phyloP scores from a whole-genome alignment of 2,329 filamentous ascomycete species.

The Calonectria multiphialidica region DNA sequence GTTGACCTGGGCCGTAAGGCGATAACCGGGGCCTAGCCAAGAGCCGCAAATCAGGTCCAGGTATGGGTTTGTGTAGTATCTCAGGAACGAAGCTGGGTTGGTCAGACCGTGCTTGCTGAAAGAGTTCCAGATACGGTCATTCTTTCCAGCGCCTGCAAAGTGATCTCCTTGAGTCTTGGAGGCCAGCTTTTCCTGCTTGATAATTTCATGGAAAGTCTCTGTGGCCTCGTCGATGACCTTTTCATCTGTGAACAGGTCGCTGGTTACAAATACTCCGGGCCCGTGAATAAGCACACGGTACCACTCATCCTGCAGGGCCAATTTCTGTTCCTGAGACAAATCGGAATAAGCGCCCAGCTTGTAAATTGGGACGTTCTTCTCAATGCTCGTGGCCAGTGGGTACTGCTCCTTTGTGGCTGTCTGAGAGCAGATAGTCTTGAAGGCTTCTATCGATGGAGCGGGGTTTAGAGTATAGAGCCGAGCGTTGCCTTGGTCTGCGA shows the following conservation, averaged over 20 bases:
- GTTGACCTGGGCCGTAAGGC: conserved; percentile 73
- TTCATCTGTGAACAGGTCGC: conserved; percentile 61
- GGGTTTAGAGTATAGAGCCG: conserved; percentile 42
- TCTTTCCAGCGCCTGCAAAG: conserved; percentile 67
- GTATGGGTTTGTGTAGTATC: conserved; percentile 72
- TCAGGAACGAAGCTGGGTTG: conserved; percentile 64
- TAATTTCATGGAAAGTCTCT: conserved; percentile 60
- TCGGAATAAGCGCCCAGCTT: conserved; percentile 53
- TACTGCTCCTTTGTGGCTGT: conserved; percentile 54
- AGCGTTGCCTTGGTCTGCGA: conserved; percentile 21
- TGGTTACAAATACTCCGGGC: conserved; percentile 70
- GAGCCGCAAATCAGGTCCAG: conserved; percentile 63
- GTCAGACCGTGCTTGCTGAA: conserved; percentile 70
- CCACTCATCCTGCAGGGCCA: conserved; percentile 69
- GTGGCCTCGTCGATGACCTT: conserved; percentile 60
- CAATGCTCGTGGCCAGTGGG: conserved; percentile 58
- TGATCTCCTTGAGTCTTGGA: conserved; percentile 65
- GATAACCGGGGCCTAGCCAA: conserved; percentile 72
- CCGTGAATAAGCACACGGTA: conserved; percentile 67
- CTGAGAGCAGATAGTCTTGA: conserved; percentile 58
- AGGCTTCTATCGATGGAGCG: conserved; percentile 55
- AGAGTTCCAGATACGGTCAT: conserved; percentile 75
- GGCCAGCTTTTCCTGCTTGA: conserved; percentile 55
- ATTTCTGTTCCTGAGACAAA: conserved; percentile 33
- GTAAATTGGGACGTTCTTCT: conserved; percentile 69